Evolutionary conservation across 495 filamentous ascomycete species (phyloP).

Genomic region (Xylaria telfairii): DNA sequence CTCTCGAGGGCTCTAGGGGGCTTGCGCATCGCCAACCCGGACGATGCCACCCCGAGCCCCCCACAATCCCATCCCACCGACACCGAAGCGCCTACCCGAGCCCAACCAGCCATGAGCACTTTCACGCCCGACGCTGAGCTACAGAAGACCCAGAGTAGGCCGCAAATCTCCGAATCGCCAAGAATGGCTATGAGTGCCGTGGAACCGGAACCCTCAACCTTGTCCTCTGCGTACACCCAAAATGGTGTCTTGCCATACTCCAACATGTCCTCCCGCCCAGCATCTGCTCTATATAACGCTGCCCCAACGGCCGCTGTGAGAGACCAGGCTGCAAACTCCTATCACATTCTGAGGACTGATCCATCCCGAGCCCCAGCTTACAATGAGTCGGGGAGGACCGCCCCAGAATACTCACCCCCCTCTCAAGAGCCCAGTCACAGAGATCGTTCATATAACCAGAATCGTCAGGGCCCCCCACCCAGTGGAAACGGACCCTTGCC

Average conservation of each 20-base stretch:
- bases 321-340: conserved; percentile 50
- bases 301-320: conserved; percentile 39
- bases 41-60: conserved; percentile 71
- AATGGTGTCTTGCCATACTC: conserved; percentile 37
- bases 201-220: conserved; percentile 26
- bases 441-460: conserved; percentile 68
- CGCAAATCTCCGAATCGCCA: conserved; percentile 42
- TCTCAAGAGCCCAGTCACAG: conserved; percentile 73
- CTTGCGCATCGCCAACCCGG: conserved; percentile 95
- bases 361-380: conserved; percentile 67
- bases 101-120: conserved; percentile 28
- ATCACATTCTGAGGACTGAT: conserved; percentile 65
- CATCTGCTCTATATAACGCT: conserved; percentile 60
- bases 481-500: conserved; percentile 65
- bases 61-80: conserved; percentile 52
- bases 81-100: conserved; percentile 31
- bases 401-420: conserved; percentile 66
- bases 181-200: conserved; percentile 24
- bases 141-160: conserved; percentile 30
- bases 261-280: conserved; percentile 53
- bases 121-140: conserved; percentile 28
- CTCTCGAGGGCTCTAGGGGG: conserved; percentile 92
- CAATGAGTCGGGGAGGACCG: conserved; percentile 59
- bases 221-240: conserved; percentile 30
- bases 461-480: conserved; percentile 52